Base-by-base conservation (phyloP, 805 yeast genomes). In the Starmerella kuoi region DNA sequence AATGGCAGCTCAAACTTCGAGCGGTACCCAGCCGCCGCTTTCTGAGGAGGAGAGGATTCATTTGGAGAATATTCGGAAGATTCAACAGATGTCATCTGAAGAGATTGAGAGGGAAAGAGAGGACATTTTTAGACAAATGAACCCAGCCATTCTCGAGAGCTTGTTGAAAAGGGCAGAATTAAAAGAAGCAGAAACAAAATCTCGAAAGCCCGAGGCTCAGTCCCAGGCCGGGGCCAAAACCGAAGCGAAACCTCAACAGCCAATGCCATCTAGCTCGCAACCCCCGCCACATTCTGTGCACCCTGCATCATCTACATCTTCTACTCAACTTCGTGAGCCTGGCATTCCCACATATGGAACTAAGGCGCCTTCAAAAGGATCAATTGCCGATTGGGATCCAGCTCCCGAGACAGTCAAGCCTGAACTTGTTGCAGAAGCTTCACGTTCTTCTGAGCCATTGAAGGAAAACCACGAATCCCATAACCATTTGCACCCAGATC, bases 31-130 rank as follows among this genome's bases (percentile, higher is more conserved):
- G 22, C 27, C 28, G 17, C 45, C 45, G 8, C 32, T 46, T 11
- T 62, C 78, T 0, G 93, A 82, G 51, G 73, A 79, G 0, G 87
- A 80, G 49, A 70, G 73, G 55, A 83, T 86, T 19, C 88, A 84
- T 57, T 57, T 71, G 42, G 94, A 86, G 55, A 87, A 85, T 58
- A 59, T 81, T 47, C 72, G 75, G 30, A 65, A 68, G 31, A 57
- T 87, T 42, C 63, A 74, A 28, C 58, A 61, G 12, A 78, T 86
- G 87, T 64, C 78, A 2, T 68, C 66, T 2, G 78, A 72, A 15
- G 85, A 86, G 54, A 70, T 83, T 27, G 64, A 68, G 26, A 60
- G 65, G 35, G 88, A 83, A 50, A 69, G 74, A 48, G 71, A 73
- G 48, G 94, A 84, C 52, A 60, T 87, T 27, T 49, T 83, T 40